These are phyloP conservation scores for Fragaria ananassa DNA, from an alignment of 306 rosid species.

Conservation along the genomic window DNA sequence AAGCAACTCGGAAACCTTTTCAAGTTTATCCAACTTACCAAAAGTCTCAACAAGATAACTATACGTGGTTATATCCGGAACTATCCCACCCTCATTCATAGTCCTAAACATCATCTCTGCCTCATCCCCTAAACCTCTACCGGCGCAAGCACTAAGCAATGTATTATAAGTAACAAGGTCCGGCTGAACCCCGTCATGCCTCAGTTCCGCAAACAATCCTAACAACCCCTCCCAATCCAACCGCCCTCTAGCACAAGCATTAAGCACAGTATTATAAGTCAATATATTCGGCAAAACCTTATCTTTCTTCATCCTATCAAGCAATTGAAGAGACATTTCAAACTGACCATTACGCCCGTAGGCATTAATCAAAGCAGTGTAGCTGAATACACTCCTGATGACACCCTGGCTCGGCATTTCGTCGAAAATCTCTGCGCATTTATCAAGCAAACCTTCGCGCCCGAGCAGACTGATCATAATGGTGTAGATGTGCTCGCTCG, in stretches of 20 bases:
- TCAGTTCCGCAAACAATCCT: conserved; percentile 94
- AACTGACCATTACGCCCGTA: conserved; percentile 86
- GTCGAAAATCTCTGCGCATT: conserved; percentile 79
- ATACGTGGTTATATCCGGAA: conserved; percentile 77
- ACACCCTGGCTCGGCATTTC: conserved; percentile 91
- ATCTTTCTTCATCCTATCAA: conserved; percentile 74
- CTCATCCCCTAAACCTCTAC: conserved; percentile 76
- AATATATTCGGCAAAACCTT: conserved; percentile 69
- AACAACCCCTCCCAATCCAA: conserved; percentile 92
- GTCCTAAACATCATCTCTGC: conserved; percentile 94
- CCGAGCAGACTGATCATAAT: conserved; percentile 84
- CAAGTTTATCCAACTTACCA: conserved; percentile 64
- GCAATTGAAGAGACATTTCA: conserved; percentile 58
- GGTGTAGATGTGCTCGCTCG: conserved; percentile 81
- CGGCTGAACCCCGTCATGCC: conserved; percentile 92
- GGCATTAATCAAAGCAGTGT: conserved; percentile 89
- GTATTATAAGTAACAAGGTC: conserved; percentile 84
- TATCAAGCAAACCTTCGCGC: conserved; percentile 80
- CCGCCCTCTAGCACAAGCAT: conserved; percentile 93
- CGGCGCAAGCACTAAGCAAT: conserved; percentile 86
- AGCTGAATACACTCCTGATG: conserved; percentile 66
- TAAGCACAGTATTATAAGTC: conserved; percentile 84
- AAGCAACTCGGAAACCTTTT: conserved; percentile 77
- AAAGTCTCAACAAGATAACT: conserved; percentile 76
- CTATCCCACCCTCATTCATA: conserved; percentile 88